Conservation (phyloP, 148 eudicot genomes). For the Rhododendron vialii region DNA sequence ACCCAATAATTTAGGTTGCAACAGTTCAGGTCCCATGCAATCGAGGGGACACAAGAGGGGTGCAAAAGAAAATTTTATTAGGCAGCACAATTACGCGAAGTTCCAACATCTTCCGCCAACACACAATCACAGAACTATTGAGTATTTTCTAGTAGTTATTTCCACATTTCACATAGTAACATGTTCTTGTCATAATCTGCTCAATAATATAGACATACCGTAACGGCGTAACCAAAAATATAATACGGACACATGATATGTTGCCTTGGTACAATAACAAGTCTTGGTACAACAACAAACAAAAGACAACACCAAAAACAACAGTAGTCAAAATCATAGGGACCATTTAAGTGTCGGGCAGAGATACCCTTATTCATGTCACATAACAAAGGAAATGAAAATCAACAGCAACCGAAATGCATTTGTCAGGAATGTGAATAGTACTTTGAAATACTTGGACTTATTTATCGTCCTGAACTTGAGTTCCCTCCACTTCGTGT, state of each 20-base stretch:
- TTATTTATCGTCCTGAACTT: neutral
- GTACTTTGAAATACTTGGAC: neutral
- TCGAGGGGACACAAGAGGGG: neutral
- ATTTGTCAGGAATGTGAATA: neutral
- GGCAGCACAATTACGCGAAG: neutral
- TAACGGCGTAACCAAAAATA: neutral
- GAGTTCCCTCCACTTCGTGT: neutral
- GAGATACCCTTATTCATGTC: neutral
- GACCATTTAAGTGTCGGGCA: neutral
- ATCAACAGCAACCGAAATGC: neutral
- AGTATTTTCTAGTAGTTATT: neutral
- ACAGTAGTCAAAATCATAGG: neutral
- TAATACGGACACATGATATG: neutral
- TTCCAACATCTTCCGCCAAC: neutral
- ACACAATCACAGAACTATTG: too few species aligned
- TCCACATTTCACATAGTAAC: neutral
- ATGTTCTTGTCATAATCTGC: neutral
- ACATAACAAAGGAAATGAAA: neutral
- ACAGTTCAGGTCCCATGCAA: neutral
- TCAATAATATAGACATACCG: neutral
- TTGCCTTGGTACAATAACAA: neutral
- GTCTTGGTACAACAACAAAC: neutral
- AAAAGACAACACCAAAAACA: too few species aligned
- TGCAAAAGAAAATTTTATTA: neutral
- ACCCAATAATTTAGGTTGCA: too few species aligned